These are phyloP conservation scores for Tricholomella constricta DNA, from an alignment of 768 basidiomycete genomes.

Conservation along the genomic window DNA sequence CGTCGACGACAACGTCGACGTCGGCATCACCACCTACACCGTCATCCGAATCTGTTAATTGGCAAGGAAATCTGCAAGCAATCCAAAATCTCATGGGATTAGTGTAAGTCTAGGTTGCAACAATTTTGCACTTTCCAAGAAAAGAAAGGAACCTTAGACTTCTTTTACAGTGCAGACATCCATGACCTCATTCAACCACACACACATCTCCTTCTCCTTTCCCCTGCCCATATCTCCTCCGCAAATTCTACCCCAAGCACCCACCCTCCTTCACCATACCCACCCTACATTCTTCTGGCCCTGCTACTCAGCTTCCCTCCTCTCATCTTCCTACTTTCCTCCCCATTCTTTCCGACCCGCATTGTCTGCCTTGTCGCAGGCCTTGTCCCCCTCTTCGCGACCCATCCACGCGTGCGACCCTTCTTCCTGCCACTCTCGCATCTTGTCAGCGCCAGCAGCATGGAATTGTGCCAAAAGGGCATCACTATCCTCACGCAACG, in stretches of 20 bases:
- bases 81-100: background rate
- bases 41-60: conserved; percentile 64
- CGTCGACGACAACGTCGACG: conserved; percentile 10
- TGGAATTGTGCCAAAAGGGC: background rate
- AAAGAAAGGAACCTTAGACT: too few species aligned
- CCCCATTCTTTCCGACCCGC: conserved; percentile 51
- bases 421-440: conserved; percentile 5
- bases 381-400: conserved; percentile 13
- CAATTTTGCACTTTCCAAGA: too few species aligned
- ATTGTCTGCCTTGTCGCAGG: conserved; percentile 43
- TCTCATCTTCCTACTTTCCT: conserved; percentile 46
- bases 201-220: conserved; percentile 52
- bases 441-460: background rate
- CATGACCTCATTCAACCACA: conserved; percentile 57
- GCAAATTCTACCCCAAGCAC: conserved; percentile 26
- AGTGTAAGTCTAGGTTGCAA: background rate
- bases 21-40: conserved; percentile 35
- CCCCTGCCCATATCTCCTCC: conserved; percentile 40
- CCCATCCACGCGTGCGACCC: conserved; percentile 16
- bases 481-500: background rate
- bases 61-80: conserved; percentile 33
- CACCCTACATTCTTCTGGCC: conserved; percentile 52
- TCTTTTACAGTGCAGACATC: conserved; percentile 53
- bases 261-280: conserved; percentile 45
- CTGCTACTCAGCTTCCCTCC: conserved; percentile 51